Evolutionary conservation across 202 grass and related monocot species (phyloP), one percentile per base, ranked within the genome.

Genomic region (Dendrocalamus latiflorus): DNA sequence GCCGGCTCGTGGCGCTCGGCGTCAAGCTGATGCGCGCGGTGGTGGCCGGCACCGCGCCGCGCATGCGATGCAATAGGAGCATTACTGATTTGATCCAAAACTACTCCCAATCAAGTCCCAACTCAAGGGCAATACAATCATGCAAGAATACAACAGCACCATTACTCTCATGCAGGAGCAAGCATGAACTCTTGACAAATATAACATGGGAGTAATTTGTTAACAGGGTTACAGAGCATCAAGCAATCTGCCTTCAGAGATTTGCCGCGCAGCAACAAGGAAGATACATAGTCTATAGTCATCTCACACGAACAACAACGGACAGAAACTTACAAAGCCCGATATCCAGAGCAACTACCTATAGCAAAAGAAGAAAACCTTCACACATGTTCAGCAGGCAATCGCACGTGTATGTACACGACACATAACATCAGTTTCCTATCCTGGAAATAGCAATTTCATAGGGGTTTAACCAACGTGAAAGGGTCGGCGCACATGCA

Each of bases 341-440:
- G 24, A 17, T 78, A 83, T 86, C 84, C 59, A 86, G 50, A 78
- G 6, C 20, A 78, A 17, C 73, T 37, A 82, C 61, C 72, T 82
- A 81, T 20, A 72, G n/a, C n/a, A 37, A 9, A 26, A 51, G 64
- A 55, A 55, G 36, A 66, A 44, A 24, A 30, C 14, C 61, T 50
- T 43, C 33, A 26, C 44, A 48, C 14, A 51, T 9, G 42, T 41
- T 62, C 65, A 86, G 74, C 59, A 36, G 41, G 62, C 74, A 45
- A 74, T 15, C 17, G 21, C 28, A 4, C 3, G 33, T 22, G 34
- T 62, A 86, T 79, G 43, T 68, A 79, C 79, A 86, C 15, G 51
- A 62, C 74, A 79, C 79, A 86, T 20, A 43, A 62, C 74, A 70
- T 83, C 61, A 75, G 68, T 42, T 63, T 68, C 44, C 64, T 65